These are phyloP conservation scores for Pichia exigua DNA, from an alignment of 805 yeast genomes.

Conservation along the genomic window DNA sequence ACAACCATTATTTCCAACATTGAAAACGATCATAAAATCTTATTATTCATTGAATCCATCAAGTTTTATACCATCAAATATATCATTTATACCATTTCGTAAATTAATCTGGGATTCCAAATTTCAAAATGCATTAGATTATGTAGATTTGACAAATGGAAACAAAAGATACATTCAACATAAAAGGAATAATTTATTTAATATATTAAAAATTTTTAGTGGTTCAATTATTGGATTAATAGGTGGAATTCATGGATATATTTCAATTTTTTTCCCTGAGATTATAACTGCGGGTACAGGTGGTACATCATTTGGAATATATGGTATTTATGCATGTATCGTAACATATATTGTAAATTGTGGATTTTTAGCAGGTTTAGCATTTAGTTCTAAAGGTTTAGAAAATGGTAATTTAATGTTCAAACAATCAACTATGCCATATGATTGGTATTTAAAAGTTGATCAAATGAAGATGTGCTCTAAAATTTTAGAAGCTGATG, in stretches of 20 bases:
- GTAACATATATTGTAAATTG: constrained; percentile 42
- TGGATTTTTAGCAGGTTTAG: constrained; percentile 34
- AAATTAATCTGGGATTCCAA: constrained; percentile 51
- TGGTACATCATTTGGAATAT: constrained; percentile 26
- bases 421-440: constrained; percentile 57
- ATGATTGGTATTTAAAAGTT: constrained; percentile 55
- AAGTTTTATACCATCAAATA: constrained; percentile 27
- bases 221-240: constrained; percentile 37
- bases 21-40: constrained; percentile 20
- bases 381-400: constrained; percentile 41
- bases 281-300: constrained; percentile 28
- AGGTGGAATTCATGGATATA: constrained; percentile 39
- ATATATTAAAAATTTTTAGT: constrained; percentile 33
- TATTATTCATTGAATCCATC: constrained; percentile 19
- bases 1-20: constrained; percentile 20
- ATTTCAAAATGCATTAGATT: constrained; percentile 44
- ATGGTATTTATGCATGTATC: constrained; percentile 38
- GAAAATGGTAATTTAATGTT: constrained; percentile 50
- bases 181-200: constrained; percentile 21
- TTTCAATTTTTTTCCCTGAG: constrained; percentile 30
- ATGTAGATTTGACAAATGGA: constrained; percentile 57
- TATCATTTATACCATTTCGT: constrained; percentile 58
- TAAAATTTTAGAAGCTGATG: constrained; percentile 58
- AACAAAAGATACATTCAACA: constrained; percentile 39
- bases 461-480: constrained; percentile 65